Evolutionary conservation across 805 yeast species (phyloP).

Genomic region (Kluyveromyces dobzhanskii): DNA sequence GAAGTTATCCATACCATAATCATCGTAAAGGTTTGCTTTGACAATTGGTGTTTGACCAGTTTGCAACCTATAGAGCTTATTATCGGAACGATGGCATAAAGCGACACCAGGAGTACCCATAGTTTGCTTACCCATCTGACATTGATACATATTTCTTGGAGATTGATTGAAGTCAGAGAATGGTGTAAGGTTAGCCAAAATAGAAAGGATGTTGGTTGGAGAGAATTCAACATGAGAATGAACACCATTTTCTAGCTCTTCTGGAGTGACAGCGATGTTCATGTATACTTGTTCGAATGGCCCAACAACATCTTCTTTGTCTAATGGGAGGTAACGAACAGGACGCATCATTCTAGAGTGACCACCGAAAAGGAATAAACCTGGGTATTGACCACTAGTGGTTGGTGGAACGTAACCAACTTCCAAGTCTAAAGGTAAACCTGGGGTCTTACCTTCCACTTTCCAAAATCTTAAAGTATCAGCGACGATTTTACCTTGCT

Average conservation of each 20-base stretch:
- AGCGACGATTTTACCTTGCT: conserved; percentile 77
- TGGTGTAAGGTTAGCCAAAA: conserved; percentile 94
- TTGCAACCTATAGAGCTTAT: conserved; percentile 86
- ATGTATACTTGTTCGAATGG: conserved; percentile 97
- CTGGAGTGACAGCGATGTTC: conserved; percentile 91
- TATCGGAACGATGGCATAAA: conserved; percentile 83
- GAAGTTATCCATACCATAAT: conserved; percentile 95
- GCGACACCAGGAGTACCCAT: conserved; percentile 99
- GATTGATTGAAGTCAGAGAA: conserved; percentile 98
- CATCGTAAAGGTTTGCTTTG: conserved; percentile 86
- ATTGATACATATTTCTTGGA: conserved; percentile 99
- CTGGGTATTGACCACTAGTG: conserved; percentile 93
- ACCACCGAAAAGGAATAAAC: conserved; percentile 85
- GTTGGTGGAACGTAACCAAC: conserved; percentile 97
- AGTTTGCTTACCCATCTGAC: conserved; percentile 99
- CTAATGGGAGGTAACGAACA: conserved; percentile 81
- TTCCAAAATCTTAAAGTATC: conserved; percentile 90
- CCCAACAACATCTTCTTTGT: conserved; percentile 79
- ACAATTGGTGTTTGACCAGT: conserved; percentile 97
- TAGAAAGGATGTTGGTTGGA: conserved; percentile 91
- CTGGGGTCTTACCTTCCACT: conserved; percentile 60
- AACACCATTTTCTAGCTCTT: conserved; percentile 69
- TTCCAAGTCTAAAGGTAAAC: conserved; percentile 81
- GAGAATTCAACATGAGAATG: conserved; percentile 93
- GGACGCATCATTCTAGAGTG: conserved; percentile 95